Evolutionary conservation across 2,329 filamentous ascomycete species (phyloP).

Genomic region (Clarireedia homoeocarpa): DNA sequence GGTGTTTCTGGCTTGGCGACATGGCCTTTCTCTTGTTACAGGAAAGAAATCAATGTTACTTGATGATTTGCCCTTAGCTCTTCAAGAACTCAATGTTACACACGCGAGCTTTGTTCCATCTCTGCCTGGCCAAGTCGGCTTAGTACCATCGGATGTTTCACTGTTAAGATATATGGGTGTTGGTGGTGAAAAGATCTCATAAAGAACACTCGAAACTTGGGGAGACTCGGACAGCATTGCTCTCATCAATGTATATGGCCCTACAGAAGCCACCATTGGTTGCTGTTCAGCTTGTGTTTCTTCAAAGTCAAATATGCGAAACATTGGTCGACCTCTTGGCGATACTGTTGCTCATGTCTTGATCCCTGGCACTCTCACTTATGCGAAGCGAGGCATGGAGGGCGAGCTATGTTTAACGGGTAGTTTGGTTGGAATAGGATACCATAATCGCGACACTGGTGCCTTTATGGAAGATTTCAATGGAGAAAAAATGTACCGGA

Average conservation of each 20-base stretch:
- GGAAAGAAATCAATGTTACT: slow-evolving; percentile 9
- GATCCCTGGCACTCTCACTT: slow-evolving; percentile 1
- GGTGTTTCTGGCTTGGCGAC: slow-evolving; percentile 28
- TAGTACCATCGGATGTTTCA: slow-evolving; percentile 1
- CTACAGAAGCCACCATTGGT: neutral
- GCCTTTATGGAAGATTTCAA: slow-evolving; percentile 2
- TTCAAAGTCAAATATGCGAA: neutral
- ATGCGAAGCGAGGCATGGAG: neutral
- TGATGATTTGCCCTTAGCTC: neutral
- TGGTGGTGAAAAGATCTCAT: slow-evolving; percentile 1
- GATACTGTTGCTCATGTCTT: slow-evolving; percentile 1
- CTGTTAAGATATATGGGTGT: neutral
- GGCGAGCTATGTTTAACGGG: slow-evolving; percentile 4
- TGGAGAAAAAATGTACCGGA: slow-evolving; percentile 23
- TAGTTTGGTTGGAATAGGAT: neutral
- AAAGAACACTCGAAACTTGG: neutral
- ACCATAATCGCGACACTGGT: neutral
- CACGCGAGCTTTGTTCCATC: slow-evolving; percentile 2
- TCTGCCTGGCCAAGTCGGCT: neutral
- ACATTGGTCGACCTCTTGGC: neutral
- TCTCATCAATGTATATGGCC: slow-evolving; percentile 5
- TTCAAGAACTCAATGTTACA: slow-evolving; percentile 1
- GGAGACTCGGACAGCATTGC: neutral
- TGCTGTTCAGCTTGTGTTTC: neutral
- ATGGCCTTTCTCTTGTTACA: slow-evolving; percentile 25